These are phyloP conservation scores for Psilocybe cubensis DNA, from an alignment of 768 basidiomycete genomes.

Conservation along the genomic window DNA sequence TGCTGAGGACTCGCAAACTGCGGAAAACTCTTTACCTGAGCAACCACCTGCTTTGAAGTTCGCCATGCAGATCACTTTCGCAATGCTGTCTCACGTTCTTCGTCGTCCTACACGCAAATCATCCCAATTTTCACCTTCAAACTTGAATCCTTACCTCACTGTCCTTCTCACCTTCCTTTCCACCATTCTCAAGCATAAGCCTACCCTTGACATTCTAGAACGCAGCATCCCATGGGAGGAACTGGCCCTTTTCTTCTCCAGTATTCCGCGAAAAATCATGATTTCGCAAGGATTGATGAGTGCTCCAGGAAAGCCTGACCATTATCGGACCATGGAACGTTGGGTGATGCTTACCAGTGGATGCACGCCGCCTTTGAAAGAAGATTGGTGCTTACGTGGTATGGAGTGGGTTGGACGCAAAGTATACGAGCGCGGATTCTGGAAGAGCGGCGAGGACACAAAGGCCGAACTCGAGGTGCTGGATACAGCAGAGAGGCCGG, in stretches of 20 bases:
- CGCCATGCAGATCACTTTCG: conserved; percentile 79
- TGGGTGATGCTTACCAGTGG: conserved; percentile 73
- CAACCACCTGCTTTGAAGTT: conserved; percentile 70
- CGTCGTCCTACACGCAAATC: conserved; percentile 62
- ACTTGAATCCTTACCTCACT: conserved; percentile 86
- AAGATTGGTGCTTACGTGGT: conserved; percentile 95
- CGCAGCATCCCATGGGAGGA: conserved; percentile 85
- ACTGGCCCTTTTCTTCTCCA: conserved; percentile 65
- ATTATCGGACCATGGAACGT: conserved; percentile 41
- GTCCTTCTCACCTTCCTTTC: conserved; percentile 88
- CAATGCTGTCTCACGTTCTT: conserved; percentile 75
- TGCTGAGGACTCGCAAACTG: conserved; percentile 34
- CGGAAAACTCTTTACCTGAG: conserved; percentile 33
- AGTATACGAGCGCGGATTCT: conserved; percentile 93
- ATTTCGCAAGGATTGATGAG: conserved; percentile 43
- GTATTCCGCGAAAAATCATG: conserved; percentile 58
- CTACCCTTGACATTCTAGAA: conserved; percentile 66
- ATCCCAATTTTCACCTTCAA: conserved; percentile 55
- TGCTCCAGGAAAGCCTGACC: conserved; percentile 8
- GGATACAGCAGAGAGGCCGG: conserved; percentile 56
- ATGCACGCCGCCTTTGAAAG: conserved; percentile 74
- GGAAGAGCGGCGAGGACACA: conserved; percentile 78
- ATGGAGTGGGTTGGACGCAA: conserved; percentile 95
- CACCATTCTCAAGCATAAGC: conserved; percentile 69
- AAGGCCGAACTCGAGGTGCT: conserved; percentile 80